phyloP scores from a whole-genome alignment of 768 basidiomycete genomes.

The Tulasnella sp. region DNA sequence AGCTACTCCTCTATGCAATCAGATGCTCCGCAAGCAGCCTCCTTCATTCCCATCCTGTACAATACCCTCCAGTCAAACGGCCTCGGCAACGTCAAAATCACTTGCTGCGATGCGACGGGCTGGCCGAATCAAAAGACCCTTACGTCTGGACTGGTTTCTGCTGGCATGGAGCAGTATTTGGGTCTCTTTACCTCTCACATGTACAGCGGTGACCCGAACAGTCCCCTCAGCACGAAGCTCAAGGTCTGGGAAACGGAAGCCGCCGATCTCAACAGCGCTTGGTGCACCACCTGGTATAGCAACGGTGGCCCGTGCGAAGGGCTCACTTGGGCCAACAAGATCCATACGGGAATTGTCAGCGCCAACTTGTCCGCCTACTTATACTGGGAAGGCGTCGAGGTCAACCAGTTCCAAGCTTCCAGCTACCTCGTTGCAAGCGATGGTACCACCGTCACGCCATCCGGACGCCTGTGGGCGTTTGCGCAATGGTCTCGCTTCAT shows the following conservation, averaged over 20 bases:
- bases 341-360: constrained; percentile 28
- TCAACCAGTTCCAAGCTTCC: constrained; percentile 7
- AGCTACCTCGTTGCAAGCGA: constrained; percentile 19
- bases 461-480: constrained; percentile 34
- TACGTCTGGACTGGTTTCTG: constrained; percentile 19
- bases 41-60: constrained; percentile 30
- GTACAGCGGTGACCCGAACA: constrained; percentile 25
- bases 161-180: constrained; percentile 26
- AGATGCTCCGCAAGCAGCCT: constrained; percentile 20
- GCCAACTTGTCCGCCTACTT: constrained; percentile 32
- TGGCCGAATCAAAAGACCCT: constrained; percentile 30
- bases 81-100: constrained; percentile 19
- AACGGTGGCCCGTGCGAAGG: constrained; percentile 17
- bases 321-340: constrained; percentile 12
- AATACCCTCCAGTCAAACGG: constrained; percentile 23
- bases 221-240: constrained; percentile 28
- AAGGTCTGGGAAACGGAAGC: constrained; percentile 34
- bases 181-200: constrained; percentile 34
- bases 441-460: constrained; percentile 20
- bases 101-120: constrained; percentile 35
- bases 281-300: constrained; percentile 4
- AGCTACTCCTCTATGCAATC: constrained; percentile 33
- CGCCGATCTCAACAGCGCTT: constrained; percentile 31
- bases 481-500: constrained; percentile 34
- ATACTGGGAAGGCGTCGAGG: constrained; percentile 34